These are phyloP conservation scores for Yamadazyma epiphylla DNA, from an alignment of 1,139 yeast species.

Conservation along the genomic window DNA sequence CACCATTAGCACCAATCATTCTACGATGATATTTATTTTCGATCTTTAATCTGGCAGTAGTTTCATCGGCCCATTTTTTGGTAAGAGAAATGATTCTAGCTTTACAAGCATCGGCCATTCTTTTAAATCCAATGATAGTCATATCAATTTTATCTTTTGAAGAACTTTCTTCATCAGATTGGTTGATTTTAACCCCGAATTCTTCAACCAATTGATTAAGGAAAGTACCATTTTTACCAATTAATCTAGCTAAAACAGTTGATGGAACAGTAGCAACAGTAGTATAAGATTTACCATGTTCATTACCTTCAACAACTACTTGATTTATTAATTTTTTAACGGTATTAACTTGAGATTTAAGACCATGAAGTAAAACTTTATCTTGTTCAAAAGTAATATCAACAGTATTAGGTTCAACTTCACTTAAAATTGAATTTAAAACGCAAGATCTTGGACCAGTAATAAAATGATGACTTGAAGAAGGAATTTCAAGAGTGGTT, in stretches of 20 bases:
- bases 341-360: constrained; percentile 50
- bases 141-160: constrained; percentile 53
- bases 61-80: constrained; percentile 83
- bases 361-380: constrained; percentile 62
- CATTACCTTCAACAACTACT: constrained; percentile 61
- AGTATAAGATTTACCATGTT: constrained; percentile 56
- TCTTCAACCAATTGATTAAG: constrained; percentile 70
- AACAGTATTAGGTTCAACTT: constrained; percentile 38
- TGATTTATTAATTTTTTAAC: constrained; percentile 51
- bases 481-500: constrained; percentile 49
- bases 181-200: constrained; percentile 75
- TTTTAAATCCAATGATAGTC: constrained; percentile 69
- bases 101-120: constrained; percentile 75
- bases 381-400: constrained; percentile 43
- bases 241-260: constrained; percentile 67
- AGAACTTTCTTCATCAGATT: constrained; percentile 30
- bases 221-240: constrained; percentile 85
- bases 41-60: constrained; percentile 57
- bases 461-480: constrained; percentile 55
- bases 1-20: constrained; percentile 81
- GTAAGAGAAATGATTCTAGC: constrained; percentile 54
- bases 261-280: constrained; percentile 55
- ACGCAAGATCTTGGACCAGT: constrained; percentile 59
- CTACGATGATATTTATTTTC: constrained; percentile 79
- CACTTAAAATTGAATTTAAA: constrained; percentile 44